Evolutionary conservation across 176 grass and related monocot species (phyloP).

Genomic region (Alopecurus myosuroides): DNA sequence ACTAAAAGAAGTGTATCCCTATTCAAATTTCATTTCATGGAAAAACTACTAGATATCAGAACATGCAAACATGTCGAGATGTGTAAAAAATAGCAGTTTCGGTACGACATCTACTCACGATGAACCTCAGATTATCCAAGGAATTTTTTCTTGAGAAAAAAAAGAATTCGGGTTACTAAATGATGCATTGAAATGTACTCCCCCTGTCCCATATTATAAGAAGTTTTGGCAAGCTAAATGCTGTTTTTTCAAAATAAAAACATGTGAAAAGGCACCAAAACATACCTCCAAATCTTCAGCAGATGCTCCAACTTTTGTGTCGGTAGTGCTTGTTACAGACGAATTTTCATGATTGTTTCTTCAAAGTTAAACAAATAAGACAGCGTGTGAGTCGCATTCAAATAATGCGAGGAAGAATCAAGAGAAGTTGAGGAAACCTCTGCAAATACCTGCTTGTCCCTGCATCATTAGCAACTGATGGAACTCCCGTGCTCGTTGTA

Average conservation of each 20-base stretch:
- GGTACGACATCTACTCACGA: not conserved
- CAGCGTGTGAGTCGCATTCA: not conserved
- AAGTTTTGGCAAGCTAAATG: too few species aligned
- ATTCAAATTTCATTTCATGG: not conserved
- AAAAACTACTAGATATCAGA: not conserved
- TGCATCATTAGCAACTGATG: slow-evolving; percentile 33
- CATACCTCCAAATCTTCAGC: slow-evolving; percentile 82
- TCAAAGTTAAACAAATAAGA: slow-evolving; percentile 22
- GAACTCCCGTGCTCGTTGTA: slow-evolving; percentile 8
- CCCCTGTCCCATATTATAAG: too few species aligned
- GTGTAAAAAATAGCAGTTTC: not conserved
- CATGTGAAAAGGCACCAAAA: not conserved
- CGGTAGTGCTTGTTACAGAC: slow-evolving; percentile 12
- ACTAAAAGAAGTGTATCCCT: not conserved
- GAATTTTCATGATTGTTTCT: slow-evolving; percentile 52
- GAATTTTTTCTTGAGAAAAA: not conserved
- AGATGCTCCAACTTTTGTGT: slow-evolving; percentile 51
- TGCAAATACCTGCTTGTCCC: slow-evolving; percentile 30
- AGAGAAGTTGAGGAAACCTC: slow-evolving; percentile 1
- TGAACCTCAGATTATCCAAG: not conserved
- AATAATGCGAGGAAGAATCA: slow-evolving; percentile 12
- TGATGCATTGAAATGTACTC: not conserved
- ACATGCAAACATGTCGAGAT: not conserved
- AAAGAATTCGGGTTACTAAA: not conserved
- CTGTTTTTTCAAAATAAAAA: slow-evolving; percentile 15